Evolutionary conservation across 1,139 yeast genomes (phyloP).

Genomic region (Petasospora rhodanensis): DNA sequence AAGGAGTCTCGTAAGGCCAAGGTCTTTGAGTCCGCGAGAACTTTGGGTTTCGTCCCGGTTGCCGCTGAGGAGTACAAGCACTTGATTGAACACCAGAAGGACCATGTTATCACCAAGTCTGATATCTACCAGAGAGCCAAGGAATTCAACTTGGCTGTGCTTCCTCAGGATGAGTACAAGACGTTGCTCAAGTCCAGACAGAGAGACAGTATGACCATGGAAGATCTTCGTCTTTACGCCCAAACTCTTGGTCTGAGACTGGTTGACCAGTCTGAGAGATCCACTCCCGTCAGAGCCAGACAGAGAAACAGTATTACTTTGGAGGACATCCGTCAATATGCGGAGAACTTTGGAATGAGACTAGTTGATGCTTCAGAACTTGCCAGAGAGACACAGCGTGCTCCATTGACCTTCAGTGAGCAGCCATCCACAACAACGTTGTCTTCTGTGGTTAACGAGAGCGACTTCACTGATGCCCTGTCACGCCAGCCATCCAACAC

Average conservation of each 20-base stretch:
- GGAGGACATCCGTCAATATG: too few species aligned
- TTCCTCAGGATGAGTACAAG: constrained; percentile 31
- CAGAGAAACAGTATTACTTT: too few species aligned
- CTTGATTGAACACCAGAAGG: constrained; percentile 28
- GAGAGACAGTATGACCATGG: constrained; percentile 24
- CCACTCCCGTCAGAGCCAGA: too few species aligned
- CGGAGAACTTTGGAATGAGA: background rate
- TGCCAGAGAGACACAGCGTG: too few species aligned
- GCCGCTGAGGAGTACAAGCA: constrained; percentile 30
- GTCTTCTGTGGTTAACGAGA: constrained; percentile 23
- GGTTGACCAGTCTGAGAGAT: constrained; percentile 16
- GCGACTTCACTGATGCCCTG: constrained; percentile 28
- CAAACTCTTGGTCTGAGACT: constrained; percentile 24
- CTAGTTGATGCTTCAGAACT: constrained; percentile 5
- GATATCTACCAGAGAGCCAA: constrained; percentile 32
- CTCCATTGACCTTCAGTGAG: too few species aligned
- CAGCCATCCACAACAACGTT: constrained; percentile 21
- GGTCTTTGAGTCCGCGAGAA: constrained; percentile 30
- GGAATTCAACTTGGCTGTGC: constrained; percentile 27
- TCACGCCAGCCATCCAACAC: constrained; percentile 26
- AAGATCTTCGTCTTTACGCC: constrained; percentile 28
- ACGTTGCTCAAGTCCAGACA: constrained; percentile 24
- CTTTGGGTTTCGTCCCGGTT: constrained; percentile 32
- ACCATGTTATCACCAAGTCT: constrained; percentile 28
- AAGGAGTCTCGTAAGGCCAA: constrained; percentile 28